phyloP scores from a whole-genome alignment of 306 rosid genomes.

The Vigna unguiculata region DNA sequence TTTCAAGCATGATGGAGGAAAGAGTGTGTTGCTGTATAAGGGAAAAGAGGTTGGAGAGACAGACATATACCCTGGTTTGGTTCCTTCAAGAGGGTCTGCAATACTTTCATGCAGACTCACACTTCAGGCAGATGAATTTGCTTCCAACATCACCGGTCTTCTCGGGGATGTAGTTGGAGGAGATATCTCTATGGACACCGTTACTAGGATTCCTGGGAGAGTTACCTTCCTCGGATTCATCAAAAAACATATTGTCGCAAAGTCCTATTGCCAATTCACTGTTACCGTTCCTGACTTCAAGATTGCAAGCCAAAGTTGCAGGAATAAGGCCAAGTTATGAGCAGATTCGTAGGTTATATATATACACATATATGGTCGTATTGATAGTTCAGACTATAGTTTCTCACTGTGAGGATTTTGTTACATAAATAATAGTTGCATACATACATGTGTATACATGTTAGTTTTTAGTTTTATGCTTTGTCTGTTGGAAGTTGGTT shows the following conservation, averaged over 20 bases:
- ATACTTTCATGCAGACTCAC: slow-evolving; percentile 53
- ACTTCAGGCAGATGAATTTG: slow-evolving; percentile 54
- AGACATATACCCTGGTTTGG: slow-evolving; percentile 50
- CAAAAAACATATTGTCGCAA: slow-evolving; percentile 59
- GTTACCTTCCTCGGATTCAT: slow-evolving; percentile 61
- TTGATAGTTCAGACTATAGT: slow-evolving; percentile 8
- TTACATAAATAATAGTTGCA: slow-evolving; percentile 1
- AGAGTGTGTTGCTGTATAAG: slow-evolving; percentile 49
- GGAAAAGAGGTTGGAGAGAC: slow-evolving; percentile 66
- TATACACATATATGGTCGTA: not conserved
- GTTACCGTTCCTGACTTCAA: slow-evolving; percentile 48
- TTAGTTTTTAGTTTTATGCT: slow-evolving; percentile 23
- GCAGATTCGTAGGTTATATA: not conserved
- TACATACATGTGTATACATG: slow-evolving; percentile 4
- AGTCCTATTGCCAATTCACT: slow-evolving; percentile 57
- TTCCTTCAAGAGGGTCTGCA: slow-evolving; percentile 59
- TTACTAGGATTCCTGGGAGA: slow-evolving; percentile 62
- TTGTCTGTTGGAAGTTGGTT: slow-evolving; percentile 16
- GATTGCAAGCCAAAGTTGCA: slow-evolving; percentile 62
- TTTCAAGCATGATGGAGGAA: slow-evolving; percentile 64
- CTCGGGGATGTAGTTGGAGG: slow-evolving; percentile 57
- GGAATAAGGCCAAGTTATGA: slow-evolving; percentile 62
- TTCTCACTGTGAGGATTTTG: not conserved
- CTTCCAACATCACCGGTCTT: slow-evolving; percentile 41
- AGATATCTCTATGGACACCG: slow-evolving; percentile 45